A percentile compares a stretch with the other conserved stretches of the same genome.
Conservation (phyloP, 1,139 yeast species). For the Suhomyces anneliseae region DNA sequence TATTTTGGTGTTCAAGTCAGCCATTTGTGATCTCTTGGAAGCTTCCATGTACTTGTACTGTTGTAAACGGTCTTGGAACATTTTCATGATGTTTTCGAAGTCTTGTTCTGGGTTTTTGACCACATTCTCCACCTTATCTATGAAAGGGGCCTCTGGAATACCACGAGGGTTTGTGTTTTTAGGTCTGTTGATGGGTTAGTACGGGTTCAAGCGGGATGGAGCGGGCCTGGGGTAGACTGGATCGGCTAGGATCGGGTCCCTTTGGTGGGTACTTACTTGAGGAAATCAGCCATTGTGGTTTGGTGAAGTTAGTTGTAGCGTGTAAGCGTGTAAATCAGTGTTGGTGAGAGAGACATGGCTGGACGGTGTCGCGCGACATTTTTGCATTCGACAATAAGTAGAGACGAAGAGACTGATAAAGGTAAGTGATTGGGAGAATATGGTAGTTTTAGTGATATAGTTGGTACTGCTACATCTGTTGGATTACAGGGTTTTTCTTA, state of each 20-base stretch:
- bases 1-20: constrained; percentile 68
- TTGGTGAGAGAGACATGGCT: background rate
- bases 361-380: background rate
- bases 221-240: background rate
- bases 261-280: constrained; percentile 13
- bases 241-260: background rate
- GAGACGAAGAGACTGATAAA: too few relatives aligned
- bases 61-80: constrained; percentile 78
- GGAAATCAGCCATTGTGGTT: constrained; percentile 16
- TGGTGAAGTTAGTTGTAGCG: background rate
- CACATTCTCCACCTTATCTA: constrained; percentile 77
- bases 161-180: constrained; percentile 80
- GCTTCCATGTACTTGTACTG: constrained; percentile 87
- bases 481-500: too few relatives aligned
- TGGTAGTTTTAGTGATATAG: too few relatives aligned
- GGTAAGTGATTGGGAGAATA: too few relatives aligned
- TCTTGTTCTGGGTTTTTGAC: constrained; percentile 66
- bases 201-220: background rate
- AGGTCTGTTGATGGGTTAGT: constrained; percentile 41
- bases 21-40: constrained; percentile 68
- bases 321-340: background rate
- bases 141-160: constrained; percentile 94
- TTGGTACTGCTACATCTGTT: too few relatives aligned
- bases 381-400: background rate
- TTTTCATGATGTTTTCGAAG: constrained; percentile 63